phyloP scores from a whole-genome alignment of 345 rosid genomes.

The Balakata baccata region DNA sequence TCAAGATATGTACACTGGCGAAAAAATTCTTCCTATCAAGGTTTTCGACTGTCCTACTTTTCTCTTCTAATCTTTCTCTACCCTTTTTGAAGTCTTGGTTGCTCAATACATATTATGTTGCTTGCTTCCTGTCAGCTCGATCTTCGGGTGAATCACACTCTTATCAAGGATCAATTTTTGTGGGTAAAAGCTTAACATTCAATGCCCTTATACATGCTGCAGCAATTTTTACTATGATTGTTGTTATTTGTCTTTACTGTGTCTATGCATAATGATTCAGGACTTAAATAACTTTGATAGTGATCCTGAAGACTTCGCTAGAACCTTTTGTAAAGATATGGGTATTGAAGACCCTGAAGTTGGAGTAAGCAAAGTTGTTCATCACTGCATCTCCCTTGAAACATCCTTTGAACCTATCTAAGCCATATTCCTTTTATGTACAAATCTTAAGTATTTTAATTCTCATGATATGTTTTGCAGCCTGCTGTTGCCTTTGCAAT shows the following conservation, averaged over 20 bases:
- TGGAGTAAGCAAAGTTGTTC: constrained; percentile 52
- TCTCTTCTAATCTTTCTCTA: neutral
- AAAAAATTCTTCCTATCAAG: constrained; percentile 93
- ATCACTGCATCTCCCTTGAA: neutral
- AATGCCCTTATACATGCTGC: neutral
- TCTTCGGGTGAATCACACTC: constrained; percentile 86
- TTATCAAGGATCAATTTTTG: constrained; percentile 84
- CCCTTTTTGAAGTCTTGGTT: neutral
- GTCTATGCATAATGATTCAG: constrained; percentile 31
- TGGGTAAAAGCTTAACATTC: constrained; percentile 51
- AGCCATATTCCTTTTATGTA: neutral
- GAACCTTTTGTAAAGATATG: constrained; percentile 81
- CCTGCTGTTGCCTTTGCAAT: constrained; percentile 95
- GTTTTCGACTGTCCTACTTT: constrained; percentile 34
- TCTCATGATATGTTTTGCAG: constrained; percentile 36
- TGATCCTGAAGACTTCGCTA: constrained; percentile 91
- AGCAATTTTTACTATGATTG: neutral
- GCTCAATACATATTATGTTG: neutral
- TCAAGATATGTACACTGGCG: constrained; percentile 88
- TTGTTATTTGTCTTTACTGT: neutral
- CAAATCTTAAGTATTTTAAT: neutral
- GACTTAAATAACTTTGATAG: constrained; percentile 90
- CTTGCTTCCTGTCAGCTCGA: constrained; percentile 65
- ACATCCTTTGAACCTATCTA: neutral
- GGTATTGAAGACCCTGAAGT: constrained; percentile 89